These are phyloP conservation scores for Xanthoconium purpureum DNA, from an alignment of 768 basidiomycete genomes.

Conservation along the genomic window DNA sequence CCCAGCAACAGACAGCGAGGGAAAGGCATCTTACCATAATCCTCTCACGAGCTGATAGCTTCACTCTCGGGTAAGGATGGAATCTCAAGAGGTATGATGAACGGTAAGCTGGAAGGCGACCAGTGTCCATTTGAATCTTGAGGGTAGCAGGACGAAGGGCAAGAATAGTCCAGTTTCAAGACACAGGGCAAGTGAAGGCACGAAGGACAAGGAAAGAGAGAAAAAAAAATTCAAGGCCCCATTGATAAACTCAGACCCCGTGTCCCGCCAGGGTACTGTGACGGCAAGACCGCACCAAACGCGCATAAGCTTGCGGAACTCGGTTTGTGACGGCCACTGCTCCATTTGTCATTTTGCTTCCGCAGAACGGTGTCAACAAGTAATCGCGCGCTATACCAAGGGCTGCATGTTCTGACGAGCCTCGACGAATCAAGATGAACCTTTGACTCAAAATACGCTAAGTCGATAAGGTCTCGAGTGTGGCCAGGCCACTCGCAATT, in stretches of 20 bases:
- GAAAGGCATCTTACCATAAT: conserved; percentile 16
- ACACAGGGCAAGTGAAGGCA: conserved; percentile 1
- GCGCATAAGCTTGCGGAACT: conserved; percentile 19
- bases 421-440: conserved; percentile 4
- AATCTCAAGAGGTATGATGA: conserved; percentile 29
- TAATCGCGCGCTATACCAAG: background rate
- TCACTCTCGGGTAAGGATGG: conserved; percentile 30
- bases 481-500: conserved; percentile 12
- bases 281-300: conserved; percentile 30
- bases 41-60: conserved; percentile 23
- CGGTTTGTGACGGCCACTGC: conserved; percentile 13
- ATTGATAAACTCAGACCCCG: conserved; percentile 21
- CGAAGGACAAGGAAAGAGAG: background rate
- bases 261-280: conserved; percentile 21
- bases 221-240: conserved; percentile 2
- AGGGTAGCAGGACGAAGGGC: background rate
- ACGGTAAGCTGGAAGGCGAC: conserved; percentile 23
- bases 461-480: background rate
- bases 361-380: conserved; percentile 4
- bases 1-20: conserved; percentile 5
- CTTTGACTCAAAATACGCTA: background rate
- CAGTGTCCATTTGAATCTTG: conserved; percentile 14
- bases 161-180: background rate
- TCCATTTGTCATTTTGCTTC: conserved; percentile 16
- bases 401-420: background rate